Base-by-base conservation (phyloP, 805 yeast genomes). In the Hermanozyma aechmeae region DNA sequence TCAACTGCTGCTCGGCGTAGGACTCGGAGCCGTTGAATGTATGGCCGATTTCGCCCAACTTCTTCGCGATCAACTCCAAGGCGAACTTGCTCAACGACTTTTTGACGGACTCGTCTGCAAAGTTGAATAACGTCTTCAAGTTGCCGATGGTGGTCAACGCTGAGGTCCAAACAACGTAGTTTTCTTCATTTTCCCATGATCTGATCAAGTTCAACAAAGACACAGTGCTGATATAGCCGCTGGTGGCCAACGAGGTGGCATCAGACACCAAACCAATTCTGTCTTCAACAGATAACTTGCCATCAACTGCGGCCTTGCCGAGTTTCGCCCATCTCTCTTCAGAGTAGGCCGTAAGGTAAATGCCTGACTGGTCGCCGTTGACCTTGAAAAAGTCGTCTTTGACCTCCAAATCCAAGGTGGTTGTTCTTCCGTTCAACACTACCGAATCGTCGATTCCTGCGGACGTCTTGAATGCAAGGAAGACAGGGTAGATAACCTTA, bases 241-340 rank as follows among this genome's bases (percentile, higher is more conserved):
- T 75, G 16, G 76, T 58, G 4, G 89, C 73, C 40, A 80, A 64
- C 6, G 84, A 71, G 29, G 70, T 73, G 13, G 82, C 82, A 56
- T 82, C 93, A n/a, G 87, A 80, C 27, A 81, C 79, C 42, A 79
- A 65, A 24, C 87, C 89, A 32, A 79, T 74, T 54, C 84, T 73
- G 54, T 82, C 93, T 50, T 78, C 82, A 29, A 77, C 79, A 8
- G 84, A 66, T 43, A 82, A 65, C 42, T 68, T 57, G 23, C 74
- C 75, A 8, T 64, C 63, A 23, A 66, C 68, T 32, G 75, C 79
- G 22, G 72, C 71, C 36, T 68, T 48, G 31, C 84, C 84, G 42
- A 81, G 65, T 50, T 76, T 75, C 27, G 61, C 56, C 76, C 86
- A 76, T 51, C 87, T 74, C 27, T 69, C 76, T 24, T 75, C 66